These are phyloP conservation scores for Colletotrichum sidae DNA, from an alignment of 2,329 filamentous ascomycete species.

Conservation along the genomic window DNA sequence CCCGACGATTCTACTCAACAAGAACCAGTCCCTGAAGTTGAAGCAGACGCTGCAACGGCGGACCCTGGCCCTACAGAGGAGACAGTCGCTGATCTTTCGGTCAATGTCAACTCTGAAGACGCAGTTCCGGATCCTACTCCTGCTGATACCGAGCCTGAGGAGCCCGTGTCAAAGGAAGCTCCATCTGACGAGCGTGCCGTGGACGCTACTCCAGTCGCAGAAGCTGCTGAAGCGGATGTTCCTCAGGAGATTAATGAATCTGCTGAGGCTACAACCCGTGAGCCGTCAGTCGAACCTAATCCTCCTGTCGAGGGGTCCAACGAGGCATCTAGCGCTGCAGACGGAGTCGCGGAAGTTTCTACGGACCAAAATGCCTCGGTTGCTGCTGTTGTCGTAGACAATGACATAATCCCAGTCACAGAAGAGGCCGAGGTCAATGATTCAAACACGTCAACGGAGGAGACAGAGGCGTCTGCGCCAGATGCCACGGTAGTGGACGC, in stretches of 20 bases:
- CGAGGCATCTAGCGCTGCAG: no score
- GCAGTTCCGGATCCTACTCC: neutral
- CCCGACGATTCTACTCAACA: neutral
- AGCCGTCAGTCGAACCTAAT: neutral
- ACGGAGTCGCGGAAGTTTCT: neutral
- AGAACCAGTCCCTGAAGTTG: neutral
- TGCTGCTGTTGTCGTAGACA: neutral
- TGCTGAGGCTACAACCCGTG: neutral
- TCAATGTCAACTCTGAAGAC: no score
- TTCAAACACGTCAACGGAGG: neutral
- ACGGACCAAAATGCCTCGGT: neutral
- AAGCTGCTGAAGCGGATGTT: constrained; percentile 3
- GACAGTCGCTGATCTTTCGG: neutral
- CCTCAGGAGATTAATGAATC: neutral
- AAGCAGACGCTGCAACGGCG: neutral
- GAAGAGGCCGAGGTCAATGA: neutral
- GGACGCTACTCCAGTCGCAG: neutral
- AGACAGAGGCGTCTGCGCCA: neutral
- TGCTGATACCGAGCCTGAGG: neutral
- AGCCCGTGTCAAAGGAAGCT: neutral
- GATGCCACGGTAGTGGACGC: neutral
- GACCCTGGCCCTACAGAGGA: neutral
- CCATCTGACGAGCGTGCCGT: neutral
- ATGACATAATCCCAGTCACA: neutral
- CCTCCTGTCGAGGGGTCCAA: neutral